Evolutionary conservation across 768 basidiomycete genomes (phyloP).

Genomic region (Suillus placidus): DNA sequence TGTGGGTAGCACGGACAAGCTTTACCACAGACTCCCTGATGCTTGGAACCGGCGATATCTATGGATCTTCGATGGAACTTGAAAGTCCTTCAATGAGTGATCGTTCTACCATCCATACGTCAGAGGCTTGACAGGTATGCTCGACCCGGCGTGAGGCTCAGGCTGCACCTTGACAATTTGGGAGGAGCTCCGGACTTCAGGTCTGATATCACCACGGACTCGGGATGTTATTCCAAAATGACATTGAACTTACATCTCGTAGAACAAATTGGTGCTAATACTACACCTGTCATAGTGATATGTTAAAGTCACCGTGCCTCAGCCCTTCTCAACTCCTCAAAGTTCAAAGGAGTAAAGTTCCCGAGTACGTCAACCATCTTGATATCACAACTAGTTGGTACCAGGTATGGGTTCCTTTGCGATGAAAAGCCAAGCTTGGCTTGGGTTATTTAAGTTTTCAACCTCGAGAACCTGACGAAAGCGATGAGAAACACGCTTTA

Average conservation of each 20-base stretch:
- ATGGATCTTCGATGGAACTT: not conserved
- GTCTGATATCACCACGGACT: not conserved
- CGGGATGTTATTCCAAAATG: not conserved
- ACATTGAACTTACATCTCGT: not conserved
- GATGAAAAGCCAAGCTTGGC: constrained; percentile 14
- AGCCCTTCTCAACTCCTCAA: not conserved
- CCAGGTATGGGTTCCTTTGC: constrained; percentile 8
- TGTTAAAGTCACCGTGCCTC: not conserved
- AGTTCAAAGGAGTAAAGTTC: not conserved
- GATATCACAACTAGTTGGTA: not conserved
- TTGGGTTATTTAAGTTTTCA: not conserved
- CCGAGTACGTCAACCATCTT: too few relatives aligned
- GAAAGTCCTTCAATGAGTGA: not conserved
- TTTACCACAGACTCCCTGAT: not conserved
- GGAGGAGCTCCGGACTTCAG: not conserved
- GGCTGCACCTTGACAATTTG: not conserved
- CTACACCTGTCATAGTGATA: not conserved
- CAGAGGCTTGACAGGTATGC: not conserved
- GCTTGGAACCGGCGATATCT: too few relatives aligned
- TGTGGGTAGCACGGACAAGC: not conserved
- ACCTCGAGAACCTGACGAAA: not conserved
- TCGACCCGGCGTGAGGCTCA: not conserved
- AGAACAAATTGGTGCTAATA: not conserved
- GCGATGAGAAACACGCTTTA: not conserved
- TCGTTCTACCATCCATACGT: not conserved